Percentiles rank a stretch among this genome's conserved stretches.
Conservation (phyloP, 148 eudicot species). For the Euryodendron excelsum region DNA sequence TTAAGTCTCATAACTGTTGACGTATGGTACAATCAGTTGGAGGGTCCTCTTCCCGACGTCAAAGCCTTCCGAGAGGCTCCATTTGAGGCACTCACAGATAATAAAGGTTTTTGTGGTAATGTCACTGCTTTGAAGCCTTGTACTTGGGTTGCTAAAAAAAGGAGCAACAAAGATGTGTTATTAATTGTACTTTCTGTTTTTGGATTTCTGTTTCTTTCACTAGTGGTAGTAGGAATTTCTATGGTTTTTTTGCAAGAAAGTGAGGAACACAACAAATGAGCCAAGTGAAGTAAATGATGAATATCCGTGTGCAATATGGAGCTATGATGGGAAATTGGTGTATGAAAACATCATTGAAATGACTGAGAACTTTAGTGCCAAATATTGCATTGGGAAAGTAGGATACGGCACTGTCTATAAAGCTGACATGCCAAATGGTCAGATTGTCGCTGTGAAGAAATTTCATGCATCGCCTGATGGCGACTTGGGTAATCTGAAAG, state of each 20-base stretch:
- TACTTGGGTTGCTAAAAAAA: neutral
- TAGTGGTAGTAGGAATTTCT: neutral
- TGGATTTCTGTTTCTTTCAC: neutral
- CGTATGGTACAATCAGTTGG: constrained; percentile 23
- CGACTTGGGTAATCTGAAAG: neutral
- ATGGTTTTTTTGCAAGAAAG: neutral
- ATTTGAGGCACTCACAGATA: neutral
- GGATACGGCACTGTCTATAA: constrained; percentile 16
- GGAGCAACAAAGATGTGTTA: neutral
- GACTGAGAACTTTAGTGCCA: constrained; percentile 17
- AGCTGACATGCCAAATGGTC: constrained; percentile 11
- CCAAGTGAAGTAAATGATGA: neutral
- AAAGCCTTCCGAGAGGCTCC: constrained; percentile 26
- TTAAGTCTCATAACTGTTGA: neutral
- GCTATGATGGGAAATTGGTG: constrained; percentile 27
- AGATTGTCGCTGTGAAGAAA: constrained; percentile 25
- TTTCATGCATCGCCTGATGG: constrained; percentile 8
- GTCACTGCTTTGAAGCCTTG: constrained; percentile 8
- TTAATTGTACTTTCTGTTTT: neutral
- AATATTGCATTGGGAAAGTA: constrained; percentile 21
- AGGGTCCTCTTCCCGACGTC: constrained; percentile 17
- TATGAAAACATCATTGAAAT: constrained; percentile 29
- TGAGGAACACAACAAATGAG: too few species aligned
- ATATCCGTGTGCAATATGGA: constrained; percentile 21
- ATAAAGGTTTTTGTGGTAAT: constrained; percentile 31